Conservation (phyloP, 2,329 filamentous ascomycete species). For the Ceratocystis ficicola region DNA sequence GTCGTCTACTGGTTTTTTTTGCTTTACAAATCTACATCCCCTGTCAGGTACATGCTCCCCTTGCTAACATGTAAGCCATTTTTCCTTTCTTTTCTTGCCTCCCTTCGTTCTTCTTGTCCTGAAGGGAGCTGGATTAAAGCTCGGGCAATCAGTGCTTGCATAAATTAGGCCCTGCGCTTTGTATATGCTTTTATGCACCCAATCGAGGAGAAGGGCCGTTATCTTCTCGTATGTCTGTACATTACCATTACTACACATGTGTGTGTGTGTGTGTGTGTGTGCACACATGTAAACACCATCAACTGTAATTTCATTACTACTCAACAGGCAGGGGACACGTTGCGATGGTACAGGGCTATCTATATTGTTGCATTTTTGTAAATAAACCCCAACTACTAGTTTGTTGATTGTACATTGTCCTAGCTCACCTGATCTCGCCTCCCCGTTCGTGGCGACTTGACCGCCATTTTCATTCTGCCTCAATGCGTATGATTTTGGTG, state of each 20-base stretch:
- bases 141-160: background rate
- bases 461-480: constrained; percentile 12
- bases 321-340: background rate
- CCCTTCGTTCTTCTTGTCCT: background rate
- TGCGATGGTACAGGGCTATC: background rate
- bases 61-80: too few relatives aligned
- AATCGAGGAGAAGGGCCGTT: background rate
- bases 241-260: too few relatives aligned
- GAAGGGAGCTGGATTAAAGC: background rate
- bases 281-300: background rate
- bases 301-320: background rate
- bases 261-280: too few relatives aligned
- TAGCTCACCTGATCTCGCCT: background rate
- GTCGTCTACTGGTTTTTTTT: background rate
- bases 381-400: background rate
- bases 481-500: constrained; percentile 40
- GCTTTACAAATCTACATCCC: too few relatives aligned
- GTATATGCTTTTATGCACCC: background rate
- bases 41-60: too few relatives aligned
- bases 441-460: background rate
- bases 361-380: background rate
- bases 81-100: background rate
- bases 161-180: background rate
- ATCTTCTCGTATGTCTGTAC: background rate
- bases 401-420: background rate